Percentiles rank a stretch among this genome's conserved stretches.
Evolutionary conservation across 1,284 basidiomycete genomes (phyloP).

Genomic region (Boletus chippewaensis): DNA sequence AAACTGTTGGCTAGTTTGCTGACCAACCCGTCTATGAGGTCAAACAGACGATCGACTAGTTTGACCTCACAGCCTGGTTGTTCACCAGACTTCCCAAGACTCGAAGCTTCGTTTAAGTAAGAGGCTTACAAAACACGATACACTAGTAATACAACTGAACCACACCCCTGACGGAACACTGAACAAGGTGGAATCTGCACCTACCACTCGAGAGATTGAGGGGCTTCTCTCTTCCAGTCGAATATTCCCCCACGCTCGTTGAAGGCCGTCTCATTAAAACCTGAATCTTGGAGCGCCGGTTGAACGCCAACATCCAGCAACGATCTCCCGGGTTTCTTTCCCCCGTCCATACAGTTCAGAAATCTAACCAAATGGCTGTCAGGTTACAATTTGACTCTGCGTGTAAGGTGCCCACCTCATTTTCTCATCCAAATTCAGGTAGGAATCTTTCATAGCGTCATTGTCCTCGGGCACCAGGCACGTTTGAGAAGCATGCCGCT

Average conservation of each 20-base stretch:
- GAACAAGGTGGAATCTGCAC: neutral
- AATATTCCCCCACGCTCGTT: conserved; percentile 4
- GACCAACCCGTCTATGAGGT: neutral
- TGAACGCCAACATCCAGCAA: conserved; percentile 4
- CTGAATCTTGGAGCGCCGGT: neutral
- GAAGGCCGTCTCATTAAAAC: conserved; percentile 2
- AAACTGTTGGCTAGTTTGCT: neutral
- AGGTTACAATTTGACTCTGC: neutral
- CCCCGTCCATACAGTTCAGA: conserved; percentile 3
- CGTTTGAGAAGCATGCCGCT: conserved; percentile 14
- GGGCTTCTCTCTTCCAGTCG: conserved; percentile 2
- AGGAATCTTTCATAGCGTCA: conserved; percentile 19
- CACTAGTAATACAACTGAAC: neutral
- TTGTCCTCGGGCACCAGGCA: conserved; percentile 17
- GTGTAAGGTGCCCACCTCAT: conserved; percentile 7
- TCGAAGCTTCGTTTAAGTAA: neutral
- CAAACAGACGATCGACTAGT: neutral
- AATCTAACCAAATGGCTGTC: neutral
- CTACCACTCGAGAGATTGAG: neutral
- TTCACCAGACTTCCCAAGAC: neutral
- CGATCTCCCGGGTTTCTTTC: conserved; percentile 3
- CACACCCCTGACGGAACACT: neutral
- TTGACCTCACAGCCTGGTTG: neutral
- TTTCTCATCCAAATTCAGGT: conserved; percentile 15
- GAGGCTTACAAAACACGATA: neutral